Percentiles rank a stretch among this genome's conserved stretches.
Conservation (phyloP, 2,329 filamentous ascomycete genomes). For the Sclerotinia subarctica region DNA sequence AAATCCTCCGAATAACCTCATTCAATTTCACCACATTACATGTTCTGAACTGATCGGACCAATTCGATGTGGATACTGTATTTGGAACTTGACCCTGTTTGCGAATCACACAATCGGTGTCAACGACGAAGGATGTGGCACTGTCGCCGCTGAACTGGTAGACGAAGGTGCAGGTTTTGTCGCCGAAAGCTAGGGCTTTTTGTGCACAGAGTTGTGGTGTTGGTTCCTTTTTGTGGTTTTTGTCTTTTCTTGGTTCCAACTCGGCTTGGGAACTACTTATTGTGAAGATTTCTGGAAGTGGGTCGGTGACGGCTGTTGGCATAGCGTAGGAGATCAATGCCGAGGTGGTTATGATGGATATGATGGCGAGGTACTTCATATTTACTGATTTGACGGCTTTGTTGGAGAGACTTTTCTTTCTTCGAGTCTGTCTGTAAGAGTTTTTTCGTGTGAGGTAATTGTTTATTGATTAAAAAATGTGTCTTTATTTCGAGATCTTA, state of each 20-base stretch:
- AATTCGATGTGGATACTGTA: not conserved
- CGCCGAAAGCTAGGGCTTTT: not conserved
- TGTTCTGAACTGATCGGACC: not conserved
- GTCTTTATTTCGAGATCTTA: not conserved
- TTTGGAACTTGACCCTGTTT: not conserved
- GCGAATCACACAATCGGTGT: not conserved
- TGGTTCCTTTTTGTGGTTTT: not conserved
- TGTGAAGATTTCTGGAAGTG: not conserved
- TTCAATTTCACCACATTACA: not conserved
- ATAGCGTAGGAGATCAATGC: not conserved
- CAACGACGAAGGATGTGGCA: not conserved
- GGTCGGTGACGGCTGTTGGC: not conserved
- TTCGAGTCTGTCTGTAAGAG: not conserved
- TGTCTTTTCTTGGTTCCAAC: not conserved
- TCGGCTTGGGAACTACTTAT: not conserved
- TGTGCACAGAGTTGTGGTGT: slow-evolving; percentile 4
- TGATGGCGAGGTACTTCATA: not conserved
- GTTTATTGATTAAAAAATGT: not conserved
- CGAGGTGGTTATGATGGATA: not conserved
- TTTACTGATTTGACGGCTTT: not conserved
- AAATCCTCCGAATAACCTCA: not conserved
- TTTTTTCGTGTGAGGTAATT: not conserved
- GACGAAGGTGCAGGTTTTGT: slow-evolving; percentile 4
- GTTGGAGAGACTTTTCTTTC: not conserved
- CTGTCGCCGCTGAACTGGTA: not conserved